Base-by-base conservation (phyloP, 345 rosid species). In the Lumnitzera littorea region DNA sequence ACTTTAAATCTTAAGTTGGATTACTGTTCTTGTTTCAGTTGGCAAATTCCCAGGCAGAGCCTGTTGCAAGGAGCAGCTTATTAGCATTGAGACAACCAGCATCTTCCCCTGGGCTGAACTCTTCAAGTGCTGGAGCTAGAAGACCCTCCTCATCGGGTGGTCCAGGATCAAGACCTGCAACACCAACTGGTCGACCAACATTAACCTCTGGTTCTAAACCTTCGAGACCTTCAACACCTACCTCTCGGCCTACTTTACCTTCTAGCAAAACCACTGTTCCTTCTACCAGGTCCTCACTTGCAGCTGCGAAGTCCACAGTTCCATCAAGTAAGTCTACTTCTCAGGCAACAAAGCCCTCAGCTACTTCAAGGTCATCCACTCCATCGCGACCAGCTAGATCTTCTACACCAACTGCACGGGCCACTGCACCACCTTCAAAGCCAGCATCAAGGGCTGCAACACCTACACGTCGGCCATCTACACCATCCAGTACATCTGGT, bases 61-160 rank as follows among this genome's bases (percentile, higher is more conserved):
- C 81, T 48, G 71, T 74, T 56, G 29, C 80, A 60, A 77, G 85
- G 74, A 72, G 87, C 74, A 86, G 69, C 82, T 66, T 79, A 41
- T 24, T 60, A 66, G 69, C 74, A 62, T 81, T 91, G 7, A 88
- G 80, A 70, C 95, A 88, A 66, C 77, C 71, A 20, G 67, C 74
- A 69, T 80, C 89, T 16, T 88, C 96, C 49, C 84, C 92, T 62
- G 96, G 94, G 60, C 60, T 77, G 63, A 91, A 76, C 76, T 71
- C 88, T 68, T 78, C 90, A 11, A 70, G 70, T 64, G 65, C 80
- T 60, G 84, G 84, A 49, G 68, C 41, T 56, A 89, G 91, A n/a
- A 82, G 97, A 74, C 97, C 96, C 49, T 88, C 91, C 58, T 94
- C 99, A n/a, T 86, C 99, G 15, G 88, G 96, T 27, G 98, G 95